Evolutionary conservation across 768 basidiomycete species (phyloP).

Genomic region (Chiua virens): DNA sequence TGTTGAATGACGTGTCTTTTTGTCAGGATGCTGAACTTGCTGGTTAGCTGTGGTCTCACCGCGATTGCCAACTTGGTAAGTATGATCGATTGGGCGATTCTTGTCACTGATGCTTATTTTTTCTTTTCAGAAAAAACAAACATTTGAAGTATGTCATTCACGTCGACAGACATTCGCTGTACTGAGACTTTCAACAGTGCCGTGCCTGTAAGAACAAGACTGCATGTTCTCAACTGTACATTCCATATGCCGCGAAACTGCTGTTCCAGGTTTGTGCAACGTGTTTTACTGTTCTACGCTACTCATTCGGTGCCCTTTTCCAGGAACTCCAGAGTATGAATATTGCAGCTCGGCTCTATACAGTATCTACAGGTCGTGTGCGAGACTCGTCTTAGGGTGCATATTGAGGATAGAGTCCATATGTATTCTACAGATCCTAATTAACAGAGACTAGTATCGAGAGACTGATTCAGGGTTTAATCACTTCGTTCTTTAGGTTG

Average conservation of each 20-base stretch:
- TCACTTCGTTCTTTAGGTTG: slow-evolving; percentile 35
- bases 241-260: slow-evolving; percentile 96
- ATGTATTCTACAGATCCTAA: slow-evolving; percentile 39
- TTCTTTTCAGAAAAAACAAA: slow-evolving; percentile 84
- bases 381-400: slow-evolving; percentile 46
- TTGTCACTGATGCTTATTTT: slow-evolving; percentile 7
- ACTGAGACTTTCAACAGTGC: slow-evolving; percentile 47
- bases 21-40: slow-evolving; percentile 8
- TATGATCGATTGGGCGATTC: slow-evolving; percentile 13
- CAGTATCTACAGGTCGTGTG: slow-evolving; percentile 84
- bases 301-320: neutral
- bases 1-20: slow-evolving; percentile 14
- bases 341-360: slow-evolving; percentile 85
- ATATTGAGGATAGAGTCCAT: slow-evolving; percentile 1
- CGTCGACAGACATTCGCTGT: neutral
- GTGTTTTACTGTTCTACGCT: neutral
- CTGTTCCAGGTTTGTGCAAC: slow-evolving; percentile 77
- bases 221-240: slow-evolving; percentile 85
- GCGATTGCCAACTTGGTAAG: slow-evolving; percentile 94
- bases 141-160: slow-evolving; percentile 64
- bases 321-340: slow-evolving; percentile 96
- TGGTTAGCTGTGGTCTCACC: slow-evolving; percentile 82
- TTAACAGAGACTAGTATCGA: slow-evolving; percentile 11
- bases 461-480: slow-evolving; percentile 21
- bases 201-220: slow-evolving; percentile 98